Conservation (phyloP, 768 basidiomycete genomes). For the Lepiota venenata region DNA sequence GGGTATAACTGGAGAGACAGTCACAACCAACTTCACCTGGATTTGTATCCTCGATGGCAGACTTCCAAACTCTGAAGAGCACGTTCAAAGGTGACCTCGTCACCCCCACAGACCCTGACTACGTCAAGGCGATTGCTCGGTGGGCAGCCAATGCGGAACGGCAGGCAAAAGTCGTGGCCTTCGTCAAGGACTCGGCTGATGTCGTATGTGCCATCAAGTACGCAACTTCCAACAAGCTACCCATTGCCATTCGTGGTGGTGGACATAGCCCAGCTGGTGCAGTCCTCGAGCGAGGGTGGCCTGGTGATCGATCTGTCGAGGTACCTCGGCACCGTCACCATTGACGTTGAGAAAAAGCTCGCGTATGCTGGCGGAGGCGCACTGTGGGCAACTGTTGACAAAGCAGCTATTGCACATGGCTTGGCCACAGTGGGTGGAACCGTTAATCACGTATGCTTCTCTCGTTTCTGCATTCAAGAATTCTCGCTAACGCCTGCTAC, state of each 20-base stretch:
- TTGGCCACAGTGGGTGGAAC: slow-evolving; percentile 43
- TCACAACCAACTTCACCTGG: no score
- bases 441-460: slow-evolving; percentile 39
- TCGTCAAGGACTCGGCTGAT: slow-evolving; percentile 37
- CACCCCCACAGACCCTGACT: slow-evolving; percentile 29
- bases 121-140: slow-evolving; percentile 34
- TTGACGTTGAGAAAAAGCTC: slow-evolving; percentile 33
- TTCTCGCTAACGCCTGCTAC: neutral
- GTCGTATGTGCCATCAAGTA: slow-evolving; percentile 31
- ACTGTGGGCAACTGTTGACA: slow-evolving; percentile 42
- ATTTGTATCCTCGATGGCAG: no score
- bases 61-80: no score
- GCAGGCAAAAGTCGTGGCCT: slow-evolving; percentile 38
- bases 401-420: slow-evolving; percentile 36
- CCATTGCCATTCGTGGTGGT: slow-evolving; percentile 41
- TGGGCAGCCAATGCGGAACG: slow-evolving; percentile 41
- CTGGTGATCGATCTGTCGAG: slow-evolving; percentile 46
- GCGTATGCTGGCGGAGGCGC: slow-evolving; percentile 44
- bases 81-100: slow-evolving; percentile 41
- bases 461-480: neutral
- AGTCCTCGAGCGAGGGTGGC: slow-evolving; percentile 41
- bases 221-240: slow-evolving; percentile 29
- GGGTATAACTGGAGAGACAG: no score
- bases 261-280: slow-evolving; percentile 41
- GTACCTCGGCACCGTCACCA: slow-evolving; percentile 31